Conservation (phyloP, 169 alveolate species). For the Plasmodium malariae region DNA sequence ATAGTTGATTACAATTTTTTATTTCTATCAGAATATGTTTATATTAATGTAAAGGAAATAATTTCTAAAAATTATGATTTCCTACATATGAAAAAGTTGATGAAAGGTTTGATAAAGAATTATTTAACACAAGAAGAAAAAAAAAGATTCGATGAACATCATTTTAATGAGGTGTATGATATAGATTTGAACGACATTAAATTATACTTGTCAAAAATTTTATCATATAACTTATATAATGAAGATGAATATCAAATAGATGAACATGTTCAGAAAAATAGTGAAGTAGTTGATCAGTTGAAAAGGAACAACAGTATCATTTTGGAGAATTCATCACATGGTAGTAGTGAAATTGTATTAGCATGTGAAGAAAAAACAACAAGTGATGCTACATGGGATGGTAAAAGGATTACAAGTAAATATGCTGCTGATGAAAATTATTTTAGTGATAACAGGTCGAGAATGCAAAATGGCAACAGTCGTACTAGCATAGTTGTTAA, state of each 20-base stretch:
- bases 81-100: slow-evolving; percentile 13
- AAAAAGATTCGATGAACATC: slow-evolving; percentile 4
- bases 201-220: slow-evolving; percentile 17
- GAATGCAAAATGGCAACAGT: too few relatives aligned
- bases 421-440: background rate
- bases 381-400: background rate
- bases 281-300: background rate
- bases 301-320: too few relatives aligned
- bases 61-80: slow-evolving; percentile 53
- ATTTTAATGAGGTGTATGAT: slow-evolving; percentile 44
- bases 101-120: slow-evolving; percentile 25
- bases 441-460: too few relatives aligned
- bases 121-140: slow-evolving; percentile 41
- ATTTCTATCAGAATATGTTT: slow-evolving; percentile 50
- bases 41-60: slow-evolving; percentile 18
- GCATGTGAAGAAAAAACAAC: slow-evolving; percentile 2
- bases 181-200: slow-evolving; percentile 54
- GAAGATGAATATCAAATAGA: background rate
- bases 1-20: slow-evolving; percentile 35
- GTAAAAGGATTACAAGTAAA: background rate
- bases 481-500: too few relatives aligned
- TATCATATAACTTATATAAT: slow-evolving; percentile 10
- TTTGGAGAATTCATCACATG: background rate
- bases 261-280: background rate
- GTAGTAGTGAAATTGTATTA: background rate